Evolutionary conservation across 768 basidiomycete species (phyloP), one percentile per base, ranked within the genome.

Genomic region (Suillus ampliporus): DNA sequence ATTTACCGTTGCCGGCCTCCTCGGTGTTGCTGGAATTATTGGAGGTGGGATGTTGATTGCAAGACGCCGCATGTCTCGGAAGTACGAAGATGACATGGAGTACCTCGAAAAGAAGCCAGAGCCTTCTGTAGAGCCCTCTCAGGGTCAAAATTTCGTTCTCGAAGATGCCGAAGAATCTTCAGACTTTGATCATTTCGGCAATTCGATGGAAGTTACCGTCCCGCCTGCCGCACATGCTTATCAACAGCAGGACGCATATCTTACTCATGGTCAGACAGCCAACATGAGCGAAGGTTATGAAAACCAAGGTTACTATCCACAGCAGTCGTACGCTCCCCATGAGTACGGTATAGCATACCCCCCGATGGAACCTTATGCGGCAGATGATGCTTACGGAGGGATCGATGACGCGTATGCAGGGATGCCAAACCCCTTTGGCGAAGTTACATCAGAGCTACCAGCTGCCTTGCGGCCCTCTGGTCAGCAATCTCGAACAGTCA

Each of bases 1-100:
- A 0, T 85, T 84, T 63, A 74, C 78, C 44, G 72, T 77, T 61
- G 74, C 79, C 58, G 80, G 78, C 53, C 65, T 85, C 3, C 61
- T 80, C 9, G 72, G 64, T 21, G 14, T 79, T 47, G 77, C 72
- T 21, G 65, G 73, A 21, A 34, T 82, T 54, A 66, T 76, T 23
- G 74, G 70, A 35, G 63, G 67, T 52, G 62, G 68, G 5, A 61
- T 77, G 57, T 46, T 77, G 60, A 65, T 76, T 57, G 65, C 69
- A 41, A 74, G 68, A 65, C 74, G 74, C n/a, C 77, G 75, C 50
- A 68, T 14, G 35, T 66, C 74, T 10, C 64, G 57, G 6, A n/a
- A 54, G 1, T 62, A 67, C 14, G 71, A 73, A 5, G 73, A 77
- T 17, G 73, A 75, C 34, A 65, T 67, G 40, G 74, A 76, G 52